Evolutionary conservation across 106 monocot species (phyloP).

Genomic region (Phalaenopsis aphrodite): DNA sequence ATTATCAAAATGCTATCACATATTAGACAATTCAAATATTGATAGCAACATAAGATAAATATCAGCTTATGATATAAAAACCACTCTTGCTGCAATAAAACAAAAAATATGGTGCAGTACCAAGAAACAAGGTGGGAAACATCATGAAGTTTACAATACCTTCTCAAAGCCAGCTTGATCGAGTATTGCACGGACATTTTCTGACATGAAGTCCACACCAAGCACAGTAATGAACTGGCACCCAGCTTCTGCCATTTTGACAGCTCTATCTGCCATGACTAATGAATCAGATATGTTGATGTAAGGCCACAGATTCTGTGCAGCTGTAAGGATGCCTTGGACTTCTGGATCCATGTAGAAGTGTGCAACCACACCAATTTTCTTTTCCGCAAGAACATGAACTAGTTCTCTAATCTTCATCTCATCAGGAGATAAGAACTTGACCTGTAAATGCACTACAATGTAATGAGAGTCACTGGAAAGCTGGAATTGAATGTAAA

Average conservation of each 20-base stretch:
- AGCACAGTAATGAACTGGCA: slow-evolving; percentile 82
- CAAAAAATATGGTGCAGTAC: background rate
- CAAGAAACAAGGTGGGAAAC: background rate
- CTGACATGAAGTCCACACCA: slow-evolving; percentile 99
- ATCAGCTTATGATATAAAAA: background rate
- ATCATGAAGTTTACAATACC: slow-evolving; percentile 25
- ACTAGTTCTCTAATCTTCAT: slow-evolving; percentile 71
- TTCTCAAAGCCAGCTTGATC: slow-evolving; percentile 92
- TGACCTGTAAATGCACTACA: slow-evolving; percentile 60
- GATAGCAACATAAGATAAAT: background rate
- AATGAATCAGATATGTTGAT: slow-evolving; percentile 97
- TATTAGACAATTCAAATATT: background rate
- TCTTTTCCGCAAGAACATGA: slow-evolving; percentile 66
- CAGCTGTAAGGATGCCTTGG: slow-evolving; percentile 92
- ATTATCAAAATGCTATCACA: background rate
- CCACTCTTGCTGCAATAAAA: background rate
- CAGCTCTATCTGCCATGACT: slow-evolving; percentile 92
- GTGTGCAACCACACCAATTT: slow-evolving; percentile 96
- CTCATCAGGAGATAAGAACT: slow-evolving; percentile 71
- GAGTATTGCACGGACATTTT: slow-evolving; percentile 96
- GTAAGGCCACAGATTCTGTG: slow-evolving; percentile 87
- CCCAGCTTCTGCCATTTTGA: slow-evolving; percentile 96
- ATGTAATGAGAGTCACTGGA: slow-evolving; percentile 3
- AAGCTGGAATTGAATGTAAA: slow-evolving; percentile 2
- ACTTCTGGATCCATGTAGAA: slow-evolving; percentile 99